These are phyloP conservation scores for Przewalskia tangutica DNA, from an alignment of 257 asterid species.

Conservation along the genomic window DNA sequence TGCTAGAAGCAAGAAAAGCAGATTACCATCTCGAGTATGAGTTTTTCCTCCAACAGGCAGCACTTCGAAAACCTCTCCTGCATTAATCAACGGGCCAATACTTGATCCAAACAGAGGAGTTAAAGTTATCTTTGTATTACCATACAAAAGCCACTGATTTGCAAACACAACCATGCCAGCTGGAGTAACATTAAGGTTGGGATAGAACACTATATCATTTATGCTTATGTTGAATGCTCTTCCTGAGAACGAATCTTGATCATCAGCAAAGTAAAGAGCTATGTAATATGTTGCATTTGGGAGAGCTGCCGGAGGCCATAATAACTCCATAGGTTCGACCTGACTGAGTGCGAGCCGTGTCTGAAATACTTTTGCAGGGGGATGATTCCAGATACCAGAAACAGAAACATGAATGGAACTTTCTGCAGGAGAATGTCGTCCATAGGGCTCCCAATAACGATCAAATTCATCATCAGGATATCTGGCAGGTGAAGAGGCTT, in stretches of 20 bases:
- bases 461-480: slow-evolving; percentile 81
- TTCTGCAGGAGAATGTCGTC: slow-evolving; percentile 32
- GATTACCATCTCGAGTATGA: slow-evolving; percentile 69
- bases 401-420: slow-evolving; percentile 31
- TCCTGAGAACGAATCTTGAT: slow-evolving; percentile 34
- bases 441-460: slow-evolving; percentile 79
- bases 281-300: slow-evolving; percentile 41
- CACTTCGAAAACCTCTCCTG: slow-evolving; percentile 74
- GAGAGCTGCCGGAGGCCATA: slow-evolving; percentile 64
- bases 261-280: slow-evolving; percentile 76
- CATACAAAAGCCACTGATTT: slow-evolving; percentile 72
- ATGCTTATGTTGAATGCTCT: slow-evolving; percentile 49
- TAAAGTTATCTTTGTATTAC: slow-evolving; percentile 58
- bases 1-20: not conserved
- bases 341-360: slow-evolving; percentile 31
- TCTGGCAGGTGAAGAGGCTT: slow-evolving; percentile 28
- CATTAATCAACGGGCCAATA: slow-evolving; percentile 72
- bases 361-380: slow-evolving; percentile 62
- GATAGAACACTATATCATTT: slow-evolving; percentile 52
- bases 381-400: slow-evolving; percentile 89
- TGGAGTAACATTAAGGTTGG: slow-evolving; percentile 46
- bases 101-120: slow-evolving; percentile 57
- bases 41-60: slow-evolving; percentile 65
- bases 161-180: slow-evolving; percentile 63
- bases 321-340: slow-evolving; percentile 41